phyloP scores from a whole-genome alignment of 208 protist species.

The Plasmodiophora brassicae region DNA sequence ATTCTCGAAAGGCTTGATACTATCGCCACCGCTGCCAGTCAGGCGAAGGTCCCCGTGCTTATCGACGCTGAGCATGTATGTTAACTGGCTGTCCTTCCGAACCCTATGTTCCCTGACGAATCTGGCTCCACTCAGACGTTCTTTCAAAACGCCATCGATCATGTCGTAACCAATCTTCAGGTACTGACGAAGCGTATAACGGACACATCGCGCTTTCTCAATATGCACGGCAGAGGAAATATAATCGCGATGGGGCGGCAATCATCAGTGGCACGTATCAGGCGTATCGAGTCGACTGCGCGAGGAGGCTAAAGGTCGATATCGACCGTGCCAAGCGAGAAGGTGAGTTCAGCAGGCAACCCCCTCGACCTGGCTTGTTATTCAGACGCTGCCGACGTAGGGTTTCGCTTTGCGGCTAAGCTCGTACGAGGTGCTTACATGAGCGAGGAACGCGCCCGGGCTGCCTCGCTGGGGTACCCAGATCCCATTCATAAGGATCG shows the following conservation, averaged over 20 bases:
- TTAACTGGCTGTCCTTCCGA: neutral
- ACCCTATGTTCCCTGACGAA: neutral
- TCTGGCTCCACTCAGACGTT: neutral
- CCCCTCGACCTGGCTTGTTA: neutral
- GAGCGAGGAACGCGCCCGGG: neutral
- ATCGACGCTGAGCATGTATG: constrained; percentile 1
- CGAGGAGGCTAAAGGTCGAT: neutral
- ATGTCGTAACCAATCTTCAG: constrained; percentile 11
- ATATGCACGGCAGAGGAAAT: neutral
- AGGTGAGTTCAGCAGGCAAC: neutral
- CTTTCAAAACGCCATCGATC: constrained; percentile 14
- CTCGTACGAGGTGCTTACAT: constrained; percentile 12
- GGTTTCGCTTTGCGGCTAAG: constrained; percentile 1
- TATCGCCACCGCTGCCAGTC: neutral
- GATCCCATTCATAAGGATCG: neutral
- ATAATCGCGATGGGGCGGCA: neutral
- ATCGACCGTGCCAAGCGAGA: neutral
- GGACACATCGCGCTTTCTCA: neutral
- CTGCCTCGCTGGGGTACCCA: neutral
- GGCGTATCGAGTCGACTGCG: neutral
- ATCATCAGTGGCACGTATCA: neutral
- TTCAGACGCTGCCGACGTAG: neutral
- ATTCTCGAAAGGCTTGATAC: neutral
- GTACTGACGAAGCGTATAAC: neutral
- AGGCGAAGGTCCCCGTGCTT: neutral